phyloP scores from a whole-genome alignment of 2,329 filamentous ascomycete genomes.

The Aspergillus pseudoglaucus region DNA sequence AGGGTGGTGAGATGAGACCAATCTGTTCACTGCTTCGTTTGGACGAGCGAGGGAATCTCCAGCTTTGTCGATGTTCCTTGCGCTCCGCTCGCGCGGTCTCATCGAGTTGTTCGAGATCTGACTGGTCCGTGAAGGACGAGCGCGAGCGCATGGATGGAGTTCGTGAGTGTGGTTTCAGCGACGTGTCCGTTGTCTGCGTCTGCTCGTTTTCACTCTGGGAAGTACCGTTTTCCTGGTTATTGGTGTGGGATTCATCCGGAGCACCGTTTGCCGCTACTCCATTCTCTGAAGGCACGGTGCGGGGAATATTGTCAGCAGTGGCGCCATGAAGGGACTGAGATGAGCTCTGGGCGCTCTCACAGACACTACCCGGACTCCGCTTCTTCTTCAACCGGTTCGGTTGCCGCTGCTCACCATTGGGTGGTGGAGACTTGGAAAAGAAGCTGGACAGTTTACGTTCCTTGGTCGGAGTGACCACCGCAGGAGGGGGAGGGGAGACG shows the following conservation, averaged over 20 bases:
- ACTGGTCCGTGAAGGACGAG: conserved; percentile 68
- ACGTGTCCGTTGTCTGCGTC: conserved; percentile 41
- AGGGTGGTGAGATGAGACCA: conserved; percentile 40
- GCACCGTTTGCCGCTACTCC: conserved; percentile 1
- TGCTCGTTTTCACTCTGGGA: conserved; percentile 13
- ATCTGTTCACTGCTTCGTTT: conserved; percentile 52
- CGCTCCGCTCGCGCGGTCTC: conserved; percentile 52
- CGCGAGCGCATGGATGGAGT: conserved; percentile 69
- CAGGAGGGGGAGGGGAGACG: conserved; percentile 32
- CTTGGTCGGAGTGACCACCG: conserved; percentile 51
- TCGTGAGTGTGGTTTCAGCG: conserved; percentile 65
- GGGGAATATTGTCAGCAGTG: conserved; percentile 23
- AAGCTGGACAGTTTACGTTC: conserved; percentile 64
- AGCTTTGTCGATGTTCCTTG: conserved; percentile 64
- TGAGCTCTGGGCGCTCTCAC: conserved; percentile 86
- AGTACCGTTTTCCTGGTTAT: conserved; percentile 12
- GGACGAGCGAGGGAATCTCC: conserved; percentile 57
- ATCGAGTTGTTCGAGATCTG: conserved; percentile 68
- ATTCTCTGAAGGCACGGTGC: not conserved
- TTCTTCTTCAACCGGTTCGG: conserved; percentile 93
- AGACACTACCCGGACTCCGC: conserved; percentile 65
- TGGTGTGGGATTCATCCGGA: conserved; percentile 20
- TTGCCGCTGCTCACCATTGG: conserved; percentile 54
- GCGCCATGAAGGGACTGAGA: conserved; percentile 61
- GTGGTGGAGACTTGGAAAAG: conserved; percentile 61